Evolutionary conservation across 495 filamentous ascomycete species (phyloP), one percentile per base, ranked within the genome.

Genomic region (Talaromyces adpressus): DNA sequence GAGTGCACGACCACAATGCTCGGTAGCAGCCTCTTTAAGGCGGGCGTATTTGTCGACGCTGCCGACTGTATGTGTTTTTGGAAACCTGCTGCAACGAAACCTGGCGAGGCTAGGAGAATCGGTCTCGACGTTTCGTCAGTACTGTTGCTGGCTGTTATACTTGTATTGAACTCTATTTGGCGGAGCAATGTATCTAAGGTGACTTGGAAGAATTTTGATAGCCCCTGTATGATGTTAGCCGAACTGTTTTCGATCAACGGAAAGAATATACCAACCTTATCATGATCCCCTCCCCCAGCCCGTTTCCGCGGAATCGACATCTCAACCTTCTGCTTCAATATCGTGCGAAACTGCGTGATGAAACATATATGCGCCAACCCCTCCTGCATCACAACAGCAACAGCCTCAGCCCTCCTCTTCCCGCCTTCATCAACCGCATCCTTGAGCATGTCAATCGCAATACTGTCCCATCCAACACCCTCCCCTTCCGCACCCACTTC

Each of bases 351-450:
- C 62, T 96, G 91, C 11, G 92, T 95, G 65, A 98, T 91, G 20
- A 96, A 82, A 73, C 92, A 96, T 61, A 98, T 89, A 78, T 96
- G 93, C 58, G 95, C 93, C 39, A 95, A 65, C 0, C 93, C 94
- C 67, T 97, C 93, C 64, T 96, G 91, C 91, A 98, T 95, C 5
- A 97, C 87, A 1, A 97, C 87, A 2, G 93, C 94, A 49, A 90
- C 87, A 22, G 94, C 84, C 65, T 92, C 89, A 0, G 91, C 91
- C 20, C 79, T 76, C 54, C 80, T 77, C 18, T 88, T 85, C 36
- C 90, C 88, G 30, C 88, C 82, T 66, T 88, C 84, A 68, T 90
- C 87, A 2, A 91, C 79, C 1, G 92, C 90, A 71, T 97, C 92
- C 59, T 84, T 81, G 5, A 98, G 79, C 61, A 87, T 85, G 62